Percentiles rank a stretch among this genome's conserved stretches.
Evolutionary conservation across 2,329 filamentous ascomycete genomes (phyloP).

Genomic region (Phoma sp.): DNA sequence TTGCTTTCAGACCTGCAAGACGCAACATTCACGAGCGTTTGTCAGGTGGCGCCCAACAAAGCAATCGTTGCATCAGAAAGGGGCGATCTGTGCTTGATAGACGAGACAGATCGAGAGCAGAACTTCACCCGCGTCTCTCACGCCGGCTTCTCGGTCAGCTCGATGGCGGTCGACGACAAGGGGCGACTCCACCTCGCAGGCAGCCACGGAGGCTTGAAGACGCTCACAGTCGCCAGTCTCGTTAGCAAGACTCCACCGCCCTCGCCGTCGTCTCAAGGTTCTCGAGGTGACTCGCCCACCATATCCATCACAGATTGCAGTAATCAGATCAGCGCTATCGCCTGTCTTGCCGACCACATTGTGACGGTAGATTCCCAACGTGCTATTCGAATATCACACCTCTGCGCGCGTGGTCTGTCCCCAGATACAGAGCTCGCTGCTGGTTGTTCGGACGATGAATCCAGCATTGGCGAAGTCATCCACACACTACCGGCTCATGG

Average conservation of each 20-base stretch:
- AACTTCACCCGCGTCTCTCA: constrained; percentile 71
- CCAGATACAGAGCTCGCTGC: neutral
- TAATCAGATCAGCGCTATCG: constrained; percentile 48
- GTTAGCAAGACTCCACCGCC: constrained; percentile 42
- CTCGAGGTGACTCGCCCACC: constrained; percentile 41
- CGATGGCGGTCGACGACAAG: constrained; percentile 66
- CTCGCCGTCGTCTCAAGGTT: constrained; percentile 39
- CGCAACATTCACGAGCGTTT: constrained; percentile 80
- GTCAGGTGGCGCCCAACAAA: constrained; percentile 72
- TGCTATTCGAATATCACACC: constrained; percentile 68
- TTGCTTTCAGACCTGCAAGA: constrained; percentile 83
- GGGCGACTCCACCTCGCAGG: constrained; percentile 72
- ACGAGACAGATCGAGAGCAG: constrained; percentile 75
- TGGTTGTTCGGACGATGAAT: constrained; percentile 23
- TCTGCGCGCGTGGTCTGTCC: constrained; percentile 47
- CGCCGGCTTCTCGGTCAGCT: constrained; percentile 71
- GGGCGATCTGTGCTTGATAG: constrained; percentile 87
- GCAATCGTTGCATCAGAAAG: constrained; percentile 86
- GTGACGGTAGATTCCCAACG: constrained; percentile 73
- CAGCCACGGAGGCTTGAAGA: constrained; percentile 63
- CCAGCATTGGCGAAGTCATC: constrained; percentile 38
- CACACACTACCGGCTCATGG: constrained; percentile 63
- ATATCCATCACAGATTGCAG: constrained; percentile 34
- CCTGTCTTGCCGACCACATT: constrained; percentile 45
- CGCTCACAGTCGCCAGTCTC: constrained; percentile 50